A percentile compares a stretch with the other conserved stretches of the same genome.
phyloP scores from a whole-genome alignment of 2,329 filamentous ascomycete species.

The Microascus cirrosus region DNA sequence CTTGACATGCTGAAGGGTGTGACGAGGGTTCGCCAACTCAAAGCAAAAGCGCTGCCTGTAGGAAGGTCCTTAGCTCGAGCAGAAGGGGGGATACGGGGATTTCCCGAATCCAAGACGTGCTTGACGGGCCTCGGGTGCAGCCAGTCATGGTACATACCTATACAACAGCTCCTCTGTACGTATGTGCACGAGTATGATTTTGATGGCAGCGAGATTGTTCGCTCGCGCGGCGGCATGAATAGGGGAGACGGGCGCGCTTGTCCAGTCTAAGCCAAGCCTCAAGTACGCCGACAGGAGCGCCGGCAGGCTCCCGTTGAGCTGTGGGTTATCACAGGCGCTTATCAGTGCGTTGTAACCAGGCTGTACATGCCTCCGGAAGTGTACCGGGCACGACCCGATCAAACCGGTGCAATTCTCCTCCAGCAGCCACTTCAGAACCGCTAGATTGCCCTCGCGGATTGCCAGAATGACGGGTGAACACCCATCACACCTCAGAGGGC shows the following conservation, averaged over 20 bases:
- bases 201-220: background rate
- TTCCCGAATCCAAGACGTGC: background rate
- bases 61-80: background rate
- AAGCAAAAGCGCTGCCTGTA: background rate
- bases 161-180: background rate
- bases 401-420: background rate
- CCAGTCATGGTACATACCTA: background rate
- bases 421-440: background rate
- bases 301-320: background rate
- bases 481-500: background rate
- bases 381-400: background rate
- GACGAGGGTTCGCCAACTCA: background rate
- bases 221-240: background rate
- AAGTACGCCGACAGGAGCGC: background rate
- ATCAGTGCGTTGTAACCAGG: constrained; percentile 1
- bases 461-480: constrained; percentile 1
- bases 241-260: background rate
- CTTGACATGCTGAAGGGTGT: background rate
- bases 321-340: background rate
- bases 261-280: constrained; percentile 1
- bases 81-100: background rate
- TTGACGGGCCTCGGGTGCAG: no score
- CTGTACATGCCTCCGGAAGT: background rate
- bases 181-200: background rate
- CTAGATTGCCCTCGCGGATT: background rate